A percentile compares a stretch with the other conserved stretches of the same genome.
Evolutionary conservation across 257 asterid species (phyloP).

Genomic region (Gentiana straminea): DNA sequence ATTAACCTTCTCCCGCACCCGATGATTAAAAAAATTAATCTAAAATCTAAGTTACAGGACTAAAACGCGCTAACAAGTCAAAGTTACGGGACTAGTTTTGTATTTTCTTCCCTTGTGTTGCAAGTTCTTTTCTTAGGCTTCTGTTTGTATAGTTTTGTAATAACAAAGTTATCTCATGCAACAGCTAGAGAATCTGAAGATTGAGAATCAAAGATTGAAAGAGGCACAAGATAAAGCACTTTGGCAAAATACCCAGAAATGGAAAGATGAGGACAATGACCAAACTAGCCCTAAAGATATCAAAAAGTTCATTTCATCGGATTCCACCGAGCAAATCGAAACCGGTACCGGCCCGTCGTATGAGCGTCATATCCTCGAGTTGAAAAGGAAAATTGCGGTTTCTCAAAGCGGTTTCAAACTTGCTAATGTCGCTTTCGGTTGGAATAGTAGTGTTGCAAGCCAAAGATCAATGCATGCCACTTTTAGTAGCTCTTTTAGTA

Average conservation of each 20-base stretch:
- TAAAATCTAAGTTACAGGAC: too few relatives aligned
- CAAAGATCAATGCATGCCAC: slow-evolving; percentile 56
- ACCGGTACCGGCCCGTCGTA: neutral
- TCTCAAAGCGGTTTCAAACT: slow-evolving; percentile 48
- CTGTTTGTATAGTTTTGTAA: too few relatives aligned
- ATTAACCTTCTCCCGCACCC: too few relatives aligned
- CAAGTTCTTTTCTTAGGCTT: too few relatives aligned
- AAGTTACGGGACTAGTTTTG: too few relatives aligned
- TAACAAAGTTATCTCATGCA: neutral
- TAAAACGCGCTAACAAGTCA: too few relatives aligned
- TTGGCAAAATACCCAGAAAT: slow-evolving; percentile 10
- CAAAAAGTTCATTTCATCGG: slow-evolving; percentile 1
- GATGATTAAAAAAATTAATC: too few relatives aligned
- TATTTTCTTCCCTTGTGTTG: too few relatives aligned
- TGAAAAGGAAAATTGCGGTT: slow-evolving; percentile 34
- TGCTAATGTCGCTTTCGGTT: slow-evolving; percentile 37
- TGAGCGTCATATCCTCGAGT: slow-evolving; percentile 4
- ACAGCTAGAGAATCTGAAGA: slow-evolving; percentile 43
- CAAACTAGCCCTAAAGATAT: slow-evolving; percentile 3
- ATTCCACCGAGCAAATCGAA: slow-evolving; percentile 1
- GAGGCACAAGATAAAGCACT: slow-evolving; percentile 30
- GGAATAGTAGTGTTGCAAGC: slow-evolving; percentile 57
- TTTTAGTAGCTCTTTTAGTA: slow-evolving; percentile 40
- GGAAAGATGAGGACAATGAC: slow-evolving; percentile 9
- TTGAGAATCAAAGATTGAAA: slow-evolving; percentile 28